Evolutionary conservation across 2,329 filamentous ascomycete species (phyloP), one percentile per base, ranked within the genome.

Genomic region (Clonostachys rhizophaga): DNA sequence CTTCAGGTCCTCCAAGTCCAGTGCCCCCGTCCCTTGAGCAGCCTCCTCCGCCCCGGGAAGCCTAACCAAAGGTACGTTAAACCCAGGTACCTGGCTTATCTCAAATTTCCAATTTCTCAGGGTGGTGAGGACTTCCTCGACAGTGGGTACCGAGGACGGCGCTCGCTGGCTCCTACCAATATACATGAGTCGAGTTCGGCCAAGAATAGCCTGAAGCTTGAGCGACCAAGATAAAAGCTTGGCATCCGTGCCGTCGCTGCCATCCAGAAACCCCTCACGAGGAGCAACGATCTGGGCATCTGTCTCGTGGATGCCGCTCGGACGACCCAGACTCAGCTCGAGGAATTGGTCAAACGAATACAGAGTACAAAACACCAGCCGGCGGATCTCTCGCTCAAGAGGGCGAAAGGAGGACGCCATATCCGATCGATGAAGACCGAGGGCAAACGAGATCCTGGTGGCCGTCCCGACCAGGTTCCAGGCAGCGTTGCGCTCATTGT

Each of bases 311-410:
- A 68, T 49, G 0, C 59, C 64, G 33, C 61, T 64, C 1, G 65
- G 65, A 17, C 65, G 57, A 1, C 64, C 65, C 0, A 68, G 58
- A 41, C 61, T 66, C 3, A 61, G 64, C 4, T 63, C 61, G 1
- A 68, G 56, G 42, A 67, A 66, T 42, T 67, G 63, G 17, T 68
- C 65, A 12, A 66, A 66, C 0, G 56, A 52, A 48, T 65, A 68
- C 6, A 68, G 55, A 2, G 64, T 66, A 46, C 65, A 68, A 40
- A 66, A 66, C 0, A 68, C 61, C 46, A 61, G 57, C 48, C 64
- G 67, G 0, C 65, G 53, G 8, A 60, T 58, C 45, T 66, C 63
- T 5, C 64, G 48, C 24, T 68, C 64, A 0, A 67, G 50, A 0
- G 64, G 60, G 4, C 61, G 52, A 51, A 67, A 67, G 0, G 57